Evolutionary conservation across 2,329 filamentous ascomycete species (phyloP), one percentile per base, ranked within the genome.

Genomic region (Pezicula neosporulosa): DNA sequence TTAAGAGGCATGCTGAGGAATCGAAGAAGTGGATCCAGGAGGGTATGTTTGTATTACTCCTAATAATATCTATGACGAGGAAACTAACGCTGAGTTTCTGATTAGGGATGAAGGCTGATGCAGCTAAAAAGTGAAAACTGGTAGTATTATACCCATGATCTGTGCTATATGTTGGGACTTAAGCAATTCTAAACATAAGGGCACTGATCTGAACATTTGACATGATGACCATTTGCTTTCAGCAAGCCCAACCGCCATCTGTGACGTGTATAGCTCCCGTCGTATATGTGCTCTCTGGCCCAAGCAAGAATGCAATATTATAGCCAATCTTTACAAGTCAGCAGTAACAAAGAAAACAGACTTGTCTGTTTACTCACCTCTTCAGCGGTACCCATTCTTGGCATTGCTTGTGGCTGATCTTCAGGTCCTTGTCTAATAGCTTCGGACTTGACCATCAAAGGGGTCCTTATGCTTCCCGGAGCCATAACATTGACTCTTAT

Each of bases 21-120:
- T 62, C 71, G n/a, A 75, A 74, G 51, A 68, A 68, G 15, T 92
- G 88, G 88, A 77, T 93, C 18, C 80, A 88, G 69, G 64, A 75
- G 42, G 80, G 83, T 2, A 90, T 89, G 86, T 24, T 24, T 24
- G 24, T 24, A 6, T 6, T 24, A 24, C 24, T 24, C 53, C 52
- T n/a, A 24, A 24, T 24, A 24, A 4, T 24, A 24, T 24, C 24
- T 24, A 24, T 24, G 24, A 24, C 24, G 24, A 24, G 3, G 5
- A 24, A 24, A 24, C 24, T 24, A 24, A 24, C 24, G 5, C 24
- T 4, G 7, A 24, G 6, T 24, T 24, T 24, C 24, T 24, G 24
- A 24, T 6, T 24, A 33, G 30, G 30, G 10, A 33, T 33, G 30
- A 33, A 33, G 30, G 30, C 30, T 33, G 30, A 33, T 13, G 30